Evolutionary conservation across 176 grass and related monocot genomes (phyloP).

Genomic region (Avena sativa): DNA sequence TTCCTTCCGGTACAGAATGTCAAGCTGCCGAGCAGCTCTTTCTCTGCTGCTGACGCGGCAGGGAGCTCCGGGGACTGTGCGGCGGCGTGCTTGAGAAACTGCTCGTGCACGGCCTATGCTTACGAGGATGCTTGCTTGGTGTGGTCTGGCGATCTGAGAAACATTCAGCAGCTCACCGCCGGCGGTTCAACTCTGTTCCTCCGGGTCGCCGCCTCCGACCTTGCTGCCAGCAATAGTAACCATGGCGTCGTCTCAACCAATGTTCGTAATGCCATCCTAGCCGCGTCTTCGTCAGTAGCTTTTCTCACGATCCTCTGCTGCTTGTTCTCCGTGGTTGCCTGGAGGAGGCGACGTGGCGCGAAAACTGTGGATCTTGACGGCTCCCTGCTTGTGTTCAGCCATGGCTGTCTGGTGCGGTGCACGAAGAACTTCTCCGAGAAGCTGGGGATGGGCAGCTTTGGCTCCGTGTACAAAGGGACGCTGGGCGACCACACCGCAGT

Average conservation of each 20-base stretch:
- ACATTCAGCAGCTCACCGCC: slow-evolving; percentile 38
- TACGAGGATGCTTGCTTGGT: slow-evolving; percentile 31
- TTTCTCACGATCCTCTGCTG: slow-evolving; percentile 40
- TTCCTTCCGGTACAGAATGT: slow-evolving; percentile 48
- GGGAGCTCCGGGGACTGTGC: slow-evolving; percentile 36
- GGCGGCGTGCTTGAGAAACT: slow-evolving; percentile 58
- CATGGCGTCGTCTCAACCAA: neutral
- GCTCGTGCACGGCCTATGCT: slow-evolving; percentile 49
- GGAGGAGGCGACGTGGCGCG: neutral
- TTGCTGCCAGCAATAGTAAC: neutral
- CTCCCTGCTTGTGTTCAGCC: slow-evolving; percentile 37
- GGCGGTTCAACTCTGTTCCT: slow-evolving; percentile 33
- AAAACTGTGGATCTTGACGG: slow-evolving; percentile 13
- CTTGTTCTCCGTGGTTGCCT: neutral
- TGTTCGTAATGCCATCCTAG: neutral
- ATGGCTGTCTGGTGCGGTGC: slow-evolving; percentile 30
- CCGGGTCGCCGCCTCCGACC: slow-evolving; percentile 41
- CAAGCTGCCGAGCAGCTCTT: slow-evolving; percentile 45
- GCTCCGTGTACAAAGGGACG: slow-evolving; percentile 51
- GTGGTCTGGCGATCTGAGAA: slow-evolving; percentile 31
- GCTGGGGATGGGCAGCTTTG: slow-evolving; percentile 52
- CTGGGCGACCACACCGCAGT: slow-evolving; percentile 41
- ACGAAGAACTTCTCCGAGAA: slow-evolving; percentile 50
- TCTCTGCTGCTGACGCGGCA: neutral
- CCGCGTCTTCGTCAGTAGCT: neutral